These are phyloP conservation scores for Scenedesmus sp. DNA, from an alignment of 163 green algal genomes.

Conservation along the genomic window DNA sequence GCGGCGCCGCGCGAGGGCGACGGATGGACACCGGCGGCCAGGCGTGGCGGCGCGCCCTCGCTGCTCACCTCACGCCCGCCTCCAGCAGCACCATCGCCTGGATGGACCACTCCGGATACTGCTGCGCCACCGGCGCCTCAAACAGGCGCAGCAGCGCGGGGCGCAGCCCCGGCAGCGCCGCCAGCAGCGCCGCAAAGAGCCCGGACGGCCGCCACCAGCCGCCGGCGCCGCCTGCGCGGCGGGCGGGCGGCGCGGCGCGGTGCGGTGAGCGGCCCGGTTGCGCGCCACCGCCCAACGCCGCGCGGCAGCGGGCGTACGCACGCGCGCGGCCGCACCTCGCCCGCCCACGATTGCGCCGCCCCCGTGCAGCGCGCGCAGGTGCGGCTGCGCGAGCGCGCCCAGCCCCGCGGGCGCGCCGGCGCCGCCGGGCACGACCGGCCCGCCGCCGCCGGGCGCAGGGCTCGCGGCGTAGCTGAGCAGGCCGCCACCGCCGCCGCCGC, in stretches of 20 bases:
- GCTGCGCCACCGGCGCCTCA: slow-evolving; percentile 6
- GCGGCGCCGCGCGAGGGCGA: too few relatives aligned
- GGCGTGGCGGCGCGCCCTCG: too few relatives aligned
- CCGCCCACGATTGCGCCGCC: neutral
- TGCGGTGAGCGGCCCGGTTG: too few relatives aligned
- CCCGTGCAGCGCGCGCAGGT: neutral
- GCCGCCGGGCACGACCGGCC: slow-evolving; percentile 3
- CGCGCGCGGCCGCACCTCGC: neutral
- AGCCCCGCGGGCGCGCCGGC: slow-evolving; percentile 1
- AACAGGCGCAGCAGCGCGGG: slow-evolving; percentile 32
- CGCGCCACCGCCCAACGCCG: too few relatives aligned
- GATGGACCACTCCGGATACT: slow-evolving; percentile 25
- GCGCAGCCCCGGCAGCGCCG: slow-evolving; percentile 14
- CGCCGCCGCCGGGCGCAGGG: neutral
- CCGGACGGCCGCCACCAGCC: slow-evolving; percentile 24
- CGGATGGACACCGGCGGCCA: too few relatives aligned
- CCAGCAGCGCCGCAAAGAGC: slow-evolving; percentile 29
- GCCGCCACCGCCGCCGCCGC: too few relatives aligned
- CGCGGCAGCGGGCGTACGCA: too few relatives aligned
- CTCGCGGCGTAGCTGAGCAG: neutral
- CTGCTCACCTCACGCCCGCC: slow-evolving; percentile 29
- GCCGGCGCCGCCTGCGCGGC: too few relatives aligned
- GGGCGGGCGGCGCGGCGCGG: too few relatives aligned
- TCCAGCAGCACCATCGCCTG: slow-evolving; percentile 50
- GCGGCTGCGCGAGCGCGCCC: slow-evolving; percentile 3